These are phyloP conservation scores for Alternaria solani DNA, from an alignment of 2,329 filamentous ascomycete species.

Conservation along the genomic window DNA sequence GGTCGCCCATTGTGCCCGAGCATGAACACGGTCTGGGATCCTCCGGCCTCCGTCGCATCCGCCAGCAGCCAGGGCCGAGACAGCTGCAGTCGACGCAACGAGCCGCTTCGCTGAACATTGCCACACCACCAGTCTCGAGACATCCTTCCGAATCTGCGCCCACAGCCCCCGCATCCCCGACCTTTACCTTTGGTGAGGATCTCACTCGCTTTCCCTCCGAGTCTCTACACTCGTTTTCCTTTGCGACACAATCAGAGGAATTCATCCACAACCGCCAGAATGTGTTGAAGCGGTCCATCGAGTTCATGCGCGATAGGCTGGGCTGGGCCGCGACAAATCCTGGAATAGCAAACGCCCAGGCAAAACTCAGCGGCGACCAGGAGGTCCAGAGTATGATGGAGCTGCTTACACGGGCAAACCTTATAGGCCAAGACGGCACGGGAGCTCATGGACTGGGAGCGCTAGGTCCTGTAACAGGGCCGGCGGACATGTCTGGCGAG, in stretches of 20 bases:
- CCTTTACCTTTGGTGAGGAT: constrained; percentile 79
- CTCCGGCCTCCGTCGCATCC: constrained; percentile 90
- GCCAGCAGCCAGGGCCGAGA: constrained; percentile 77
- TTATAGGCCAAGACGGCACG: constrained; percentile 74
- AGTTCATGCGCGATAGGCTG: constrained; percentile 94
- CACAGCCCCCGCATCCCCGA: constrained; percentile 73
- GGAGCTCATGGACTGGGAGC: constrained; percentile 58
- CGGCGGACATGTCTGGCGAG: constrained; percentile 73
- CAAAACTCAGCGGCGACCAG: constrained; percentile 79
- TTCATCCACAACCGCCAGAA: constrained; percentile 90
- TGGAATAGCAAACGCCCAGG: constrained; percentile 82
- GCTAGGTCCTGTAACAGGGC: constrained; percentile 78
- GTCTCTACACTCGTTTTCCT: constrained; percentile 97
- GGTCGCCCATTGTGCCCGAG: constrained; percentile 82
- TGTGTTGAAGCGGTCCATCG: constrained; percentile 89
- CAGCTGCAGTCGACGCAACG: constrained; percentile 64
- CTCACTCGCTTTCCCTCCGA: constrained; percentile 92
- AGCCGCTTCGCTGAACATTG: constrained; percentile 73
- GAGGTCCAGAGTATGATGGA: constrained; percentile 93
- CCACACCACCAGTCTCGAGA: constrained; percentile 64
- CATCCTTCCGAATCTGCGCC: constrained; percentile 60
- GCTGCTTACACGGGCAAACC: constrained; percentile 79
- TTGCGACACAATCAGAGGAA: constrained; percentile 94
- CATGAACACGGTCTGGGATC: constrained; percentile 87
- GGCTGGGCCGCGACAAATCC: constrained; percentile 80